Base-by-base conservation (phyloP, 306 rosid species). In the Echinosophora koreensis region DNA sequence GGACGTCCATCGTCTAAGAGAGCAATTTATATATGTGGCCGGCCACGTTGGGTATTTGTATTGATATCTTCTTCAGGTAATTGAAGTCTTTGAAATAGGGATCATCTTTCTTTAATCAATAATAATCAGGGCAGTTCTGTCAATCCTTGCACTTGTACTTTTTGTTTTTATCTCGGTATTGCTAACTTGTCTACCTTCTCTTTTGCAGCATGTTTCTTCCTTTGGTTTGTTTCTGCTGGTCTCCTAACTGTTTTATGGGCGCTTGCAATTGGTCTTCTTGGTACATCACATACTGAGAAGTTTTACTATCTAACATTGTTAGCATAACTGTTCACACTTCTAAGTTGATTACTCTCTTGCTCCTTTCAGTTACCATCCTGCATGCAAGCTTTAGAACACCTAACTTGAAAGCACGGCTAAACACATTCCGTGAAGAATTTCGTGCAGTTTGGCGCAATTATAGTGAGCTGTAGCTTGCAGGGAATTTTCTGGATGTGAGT, bases 401-500 rank as follows among this genome's bases (percentile, higher is more conserved):
- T 14, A 95, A 95, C 83, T 88, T 95, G 91, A 95, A 95, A 82
- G 99, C 99, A 49, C 99, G 99, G 28, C 78, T 95, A 71, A 95
- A 95, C 88, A 95, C 99, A 69, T 95, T 92, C 84, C 97, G 97
- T 27, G 99, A 95, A 84, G 99, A 95, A 84, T 95, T 95, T 68
- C 99, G 99, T 61, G 94, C 96, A 35, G 99, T 95, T 35, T 95
- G 99, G 99, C 99, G 99, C 91, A 95, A 95, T 83, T 95, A 95
- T 77, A 95, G 99, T 46, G 99, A 95, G 76, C 93, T 95, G 81
- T 95, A 92, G 88, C 52, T 83, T 83, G 27, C 82, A 44, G 16
- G 66, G 60, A 37, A 47, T 77, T 64, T 65, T 32, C 27, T 77
- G 59, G 67, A 77, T 61, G 79, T 77, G 47, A 77, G 81, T 57